Evolutionary conservation across 2,329 filamentous ascomycete species (phyloP).

Genomic region (Fusarium irregulare): DNA sequence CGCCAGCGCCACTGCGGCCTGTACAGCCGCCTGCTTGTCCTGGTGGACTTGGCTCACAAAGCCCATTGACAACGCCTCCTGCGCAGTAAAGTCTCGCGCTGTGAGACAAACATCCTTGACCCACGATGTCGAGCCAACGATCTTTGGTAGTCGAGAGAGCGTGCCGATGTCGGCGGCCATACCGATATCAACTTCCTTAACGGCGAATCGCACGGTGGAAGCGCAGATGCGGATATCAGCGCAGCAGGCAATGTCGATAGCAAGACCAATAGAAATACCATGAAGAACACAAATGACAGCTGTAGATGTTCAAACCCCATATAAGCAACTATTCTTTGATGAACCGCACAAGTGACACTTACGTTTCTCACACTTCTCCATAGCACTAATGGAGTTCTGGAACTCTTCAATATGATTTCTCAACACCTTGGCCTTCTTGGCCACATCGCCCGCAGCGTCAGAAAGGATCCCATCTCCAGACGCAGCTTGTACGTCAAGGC

Average conservation of each 20-base stretch:
- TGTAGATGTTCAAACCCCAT: constrained; percentile 46
- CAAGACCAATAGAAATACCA: constrained; percentile 80
- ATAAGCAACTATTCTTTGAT: constrained; percentile 27
- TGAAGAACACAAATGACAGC: constrained; percentile 86
- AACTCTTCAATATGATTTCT: constrained; percentile 81
- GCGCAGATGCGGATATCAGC: constrained; percentile 77
- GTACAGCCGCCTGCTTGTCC: constrained; percentile 71
- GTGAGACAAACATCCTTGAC: constrained; percentile 82
- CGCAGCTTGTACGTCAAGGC: constrained; percentile 83
- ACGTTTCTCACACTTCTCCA: constrained; percentile 93
- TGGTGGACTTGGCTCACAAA: constrained; percentile 75
- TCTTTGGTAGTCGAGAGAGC: constrained; percentile 76
- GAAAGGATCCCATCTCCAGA: constrained; percentile 61
- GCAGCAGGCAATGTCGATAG: constrained; percentile 77
- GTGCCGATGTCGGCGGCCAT: constrained; percentile 84
- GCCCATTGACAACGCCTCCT: constrained; percentile 76
- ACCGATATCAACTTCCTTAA: constrained; percentile 87
- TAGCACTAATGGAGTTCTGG: constrained; percentile 78
- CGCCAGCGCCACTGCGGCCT: constrained; percentile 72
- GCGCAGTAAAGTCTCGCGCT: constrained; percentile 74
- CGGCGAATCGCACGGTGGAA: constrained; percentile 69
- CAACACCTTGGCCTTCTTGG: constrained; percentile 70
- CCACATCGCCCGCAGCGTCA: constrained; percentile 62
- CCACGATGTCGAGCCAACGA: constrained; percentile 77
- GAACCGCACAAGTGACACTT: constrained; percentile 48